Evolutionary conservation across 2,329 filamentous ascomycete genomes (phyloP), one percentile per base, ranked within the genome.

Genomic region (Cercospora zeina): DNA sequence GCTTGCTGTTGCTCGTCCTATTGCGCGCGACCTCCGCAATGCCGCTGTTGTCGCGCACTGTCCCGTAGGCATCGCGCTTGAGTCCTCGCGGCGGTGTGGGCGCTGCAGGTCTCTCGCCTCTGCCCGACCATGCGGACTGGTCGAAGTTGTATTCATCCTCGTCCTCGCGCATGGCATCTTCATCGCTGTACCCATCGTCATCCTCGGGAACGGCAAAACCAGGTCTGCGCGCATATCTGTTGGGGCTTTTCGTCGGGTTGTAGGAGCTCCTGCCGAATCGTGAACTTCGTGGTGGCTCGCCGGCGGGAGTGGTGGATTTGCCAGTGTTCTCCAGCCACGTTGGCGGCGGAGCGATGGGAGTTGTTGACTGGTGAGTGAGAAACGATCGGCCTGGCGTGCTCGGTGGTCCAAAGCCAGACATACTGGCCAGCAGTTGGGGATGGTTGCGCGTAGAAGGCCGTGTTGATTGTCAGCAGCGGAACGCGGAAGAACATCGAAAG

Each of bases 11-110:
- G 82, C 75, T 73, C 85, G 80, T 87, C 9, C 93, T 76, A 64
- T 88, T 87, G 72, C 88, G 89, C 31, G 90, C 90, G 62, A 96
- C 85, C 6, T 83, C 79, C 3, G 86, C 83, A 70, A 91, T 89
- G 49, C 86, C 84, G 56, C 87, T 86, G 8, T 86, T 82, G 53
- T 78, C 70, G 66, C 66, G 69, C 13, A 76, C 61, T 36, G 69
- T 67, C 61, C 78, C 78, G 57, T 76, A 74, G 54, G 74, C 73
- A 57, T 77, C 80, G 60, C 75, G 63, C 65, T 77, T 77, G 16
- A 74, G 61, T 2, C 74, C 75, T 14, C 74, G 68, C 11, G 73
- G 61, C 1, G 61, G 61, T 45, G 55, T 58, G 31, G 58, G 58
- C 51, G 70, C 50, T 62, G 65, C 47, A 65, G 50, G 55, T 39